phyloP scores from a whole-genome alignment of 306 rosid genomes.

The Pterocarpus macrocarpus region DNA sequence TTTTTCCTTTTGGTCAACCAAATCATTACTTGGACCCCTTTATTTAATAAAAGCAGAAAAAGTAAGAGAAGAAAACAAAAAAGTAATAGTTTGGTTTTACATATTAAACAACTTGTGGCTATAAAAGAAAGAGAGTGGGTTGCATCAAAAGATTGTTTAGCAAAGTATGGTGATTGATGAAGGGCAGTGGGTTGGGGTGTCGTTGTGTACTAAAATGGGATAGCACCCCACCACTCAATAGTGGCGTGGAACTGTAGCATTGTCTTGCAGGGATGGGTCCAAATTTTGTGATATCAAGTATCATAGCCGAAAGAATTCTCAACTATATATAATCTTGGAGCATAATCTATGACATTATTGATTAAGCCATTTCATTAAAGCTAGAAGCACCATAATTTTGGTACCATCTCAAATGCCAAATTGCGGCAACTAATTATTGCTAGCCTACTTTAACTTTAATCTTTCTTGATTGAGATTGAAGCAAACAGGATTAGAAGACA shows the following conservation, averaged over 20 bases:
- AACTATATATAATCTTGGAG: constrained; percentile 19
- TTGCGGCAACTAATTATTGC: constrained; percentile 33
- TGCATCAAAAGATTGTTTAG: constrained; percentile 43
- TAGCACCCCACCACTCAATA: constrained; percentile 34
- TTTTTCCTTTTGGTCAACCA: constrained; percentile 51
- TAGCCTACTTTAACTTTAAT: constrained; percentile 42
- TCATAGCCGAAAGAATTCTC: constrained; percentile 39
- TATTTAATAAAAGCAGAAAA: constrained; percentile 52
- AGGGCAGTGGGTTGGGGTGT: constrained; percentile 46
- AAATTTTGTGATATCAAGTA: constrained; percentile 39
- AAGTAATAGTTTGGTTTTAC: constrained; percentile 41
- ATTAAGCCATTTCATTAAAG: constrained; percentile 41
- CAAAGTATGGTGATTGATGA: constrained; percentile 38
- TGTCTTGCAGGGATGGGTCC: constrained; percentile 44
- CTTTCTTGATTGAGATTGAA: constrained; percentile 5
- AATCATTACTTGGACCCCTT: constrained; percentile 51
- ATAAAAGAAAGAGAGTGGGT: constrained; percentile 13
- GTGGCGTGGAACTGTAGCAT: constrained; percentile 25
- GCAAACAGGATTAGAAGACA: constrained; percentile 4
- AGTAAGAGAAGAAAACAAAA: constrained; percentile 41
- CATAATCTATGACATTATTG: constrained; percentile 41
- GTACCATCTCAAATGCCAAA: constrained; percentile 29
- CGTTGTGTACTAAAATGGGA: constrained; percentile 16
- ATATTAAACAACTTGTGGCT: constrained; percentile 29
- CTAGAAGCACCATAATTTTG: constrained; percentile 44